Percentiles rank a stretch among this genome's conserved stretches.
Conservation (phyloP, 2,329 filamentous ascomycete species). For the Microsporum canis region DNA sequence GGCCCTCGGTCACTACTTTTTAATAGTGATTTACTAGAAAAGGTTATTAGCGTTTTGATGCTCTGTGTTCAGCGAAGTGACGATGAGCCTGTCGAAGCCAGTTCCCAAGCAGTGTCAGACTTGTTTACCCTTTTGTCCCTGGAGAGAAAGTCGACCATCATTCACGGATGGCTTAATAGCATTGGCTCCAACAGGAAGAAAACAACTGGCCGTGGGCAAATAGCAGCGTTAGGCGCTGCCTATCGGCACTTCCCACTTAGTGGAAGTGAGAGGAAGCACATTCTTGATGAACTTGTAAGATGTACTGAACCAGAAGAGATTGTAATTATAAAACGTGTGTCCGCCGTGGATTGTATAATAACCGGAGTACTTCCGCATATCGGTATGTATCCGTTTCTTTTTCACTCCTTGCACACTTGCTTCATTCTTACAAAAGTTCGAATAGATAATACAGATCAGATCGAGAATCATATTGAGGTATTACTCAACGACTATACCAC, state of each 20-base stretch:
- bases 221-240: constrained; percentile 32
- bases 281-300: constrained; percentile 26
- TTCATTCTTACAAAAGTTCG: constrained; percentile 14
- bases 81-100: constrained; percentile 31
- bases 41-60: constrained; percentile 25
- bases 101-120: constrained; percentile 30
- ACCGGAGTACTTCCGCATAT: constrained; percentile 28
- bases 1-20: constrained; percentile 10
- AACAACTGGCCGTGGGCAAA: constrained; percentile 34
- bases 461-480: constrained; percentile 23
- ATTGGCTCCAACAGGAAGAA: constrained; percentile 27
- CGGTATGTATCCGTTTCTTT: constrained; percentile 19
- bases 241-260: constrained; percentile 24
- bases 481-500: constrained; percentile 80
- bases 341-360: constrained; percentile 31
- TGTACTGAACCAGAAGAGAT: constrained; percentile 26
- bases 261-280: constrained; percentile 19
- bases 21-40: constrained; percentile 20
- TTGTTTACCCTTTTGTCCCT: constrained; percentile 29
- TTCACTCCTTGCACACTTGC: neutral
- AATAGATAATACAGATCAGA: constrained; percentile 22
- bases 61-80: constrained; percentile 32
- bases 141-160: constrained; percentile 24
- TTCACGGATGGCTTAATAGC: constrained; percentile 32
- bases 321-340: constrained; percentile 32